A percentile compares a stretch with the other conserved stretches of the same genome.
phyloP scores from a whole-genome alignment of 768 basidiomycete genomes.

The Russula sp. region DNA sequence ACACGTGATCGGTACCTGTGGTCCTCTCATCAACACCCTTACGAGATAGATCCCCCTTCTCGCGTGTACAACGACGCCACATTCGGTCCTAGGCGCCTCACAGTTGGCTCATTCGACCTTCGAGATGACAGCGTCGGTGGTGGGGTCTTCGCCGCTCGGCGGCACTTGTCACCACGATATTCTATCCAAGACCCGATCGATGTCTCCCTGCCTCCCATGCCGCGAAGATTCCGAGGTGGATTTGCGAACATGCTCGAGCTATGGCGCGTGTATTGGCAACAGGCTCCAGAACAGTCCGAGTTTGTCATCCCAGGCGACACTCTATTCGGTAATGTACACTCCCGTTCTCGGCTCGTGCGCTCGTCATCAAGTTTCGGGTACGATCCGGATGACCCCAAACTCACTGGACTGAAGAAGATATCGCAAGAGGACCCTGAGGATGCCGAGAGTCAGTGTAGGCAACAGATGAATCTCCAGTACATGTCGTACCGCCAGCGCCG shows the following conservation, averaged over 20 bases:
- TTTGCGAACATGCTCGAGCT: slow-evolving; percentile 28
- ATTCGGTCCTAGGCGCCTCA: slow-evolving; percentile 27
- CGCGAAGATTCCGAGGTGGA: slow-evolving; percentile 26
- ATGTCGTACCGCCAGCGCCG: slow-evolving; percentile 68
- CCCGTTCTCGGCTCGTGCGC: slow-evolving; percentile 15
- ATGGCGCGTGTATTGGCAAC: slow-evolving; percentile 27
- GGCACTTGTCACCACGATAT: slow-evolving; percentile 14
- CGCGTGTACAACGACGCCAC: slow-evolving; percentile 38
- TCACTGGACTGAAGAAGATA: slow-evolving; percentile 54
- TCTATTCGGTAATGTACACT: background rate
- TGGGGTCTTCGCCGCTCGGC: slow-evolving; percentile 21
- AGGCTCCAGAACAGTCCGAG: slow-evolving; percentile 18
- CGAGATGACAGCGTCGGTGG: slow-evolving; percentile 3
- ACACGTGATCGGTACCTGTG: slow-evolving; percentile 43
- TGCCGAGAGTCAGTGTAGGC: slow-evolving; percentile 50
- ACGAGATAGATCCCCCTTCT: slow-evolving; percentile 56
- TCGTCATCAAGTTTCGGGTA: slow-evolving; percentile 21
- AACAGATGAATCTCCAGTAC: slow-evolving; percentile 42
- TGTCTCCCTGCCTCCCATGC: slow-evolving; percentile 5
- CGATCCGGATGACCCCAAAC: slow-evolving; percentile 70
- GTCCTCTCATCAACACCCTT: slow-evolving; percentile 58
- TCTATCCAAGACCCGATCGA: slow-evolving; percentile 19
- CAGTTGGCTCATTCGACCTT: slow-evolving; percentile 41
- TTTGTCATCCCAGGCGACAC: slow-evolving; percentile 16
- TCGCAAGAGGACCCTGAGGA: slow-evolving; percentile 59